phyloP scores from a whole-genome alignment of 2,329 filamentous ascomycete genomes.

The Fusarium napiforme region DNA sequence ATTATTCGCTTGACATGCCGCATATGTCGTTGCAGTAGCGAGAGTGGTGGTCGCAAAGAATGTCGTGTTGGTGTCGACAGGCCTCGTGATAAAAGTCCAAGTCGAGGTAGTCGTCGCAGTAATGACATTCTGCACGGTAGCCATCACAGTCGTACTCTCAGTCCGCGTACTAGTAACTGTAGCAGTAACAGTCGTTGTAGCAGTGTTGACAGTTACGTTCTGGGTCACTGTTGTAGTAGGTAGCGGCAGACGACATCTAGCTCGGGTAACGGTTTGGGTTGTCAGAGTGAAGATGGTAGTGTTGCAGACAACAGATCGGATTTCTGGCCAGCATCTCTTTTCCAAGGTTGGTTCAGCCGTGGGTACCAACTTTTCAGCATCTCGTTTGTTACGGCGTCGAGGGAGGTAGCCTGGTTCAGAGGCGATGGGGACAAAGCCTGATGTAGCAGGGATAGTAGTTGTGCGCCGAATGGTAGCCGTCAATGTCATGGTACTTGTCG shows the following conservation, averaged over 20 bases:
- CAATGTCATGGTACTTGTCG: neutral
- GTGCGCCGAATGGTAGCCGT: neutral
- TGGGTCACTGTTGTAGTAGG: neutral
- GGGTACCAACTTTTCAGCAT: fast-evolving
- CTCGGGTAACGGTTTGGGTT: neutral
- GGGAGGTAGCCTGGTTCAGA: neutral
- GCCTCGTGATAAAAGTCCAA: neutral
- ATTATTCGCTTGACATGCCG: neutral
- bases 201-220: neutral
- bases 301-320: neutral
- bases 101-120: neutral
- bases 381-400: neutral
- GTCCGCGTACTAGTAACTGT: neutral
- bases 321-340: neutral
- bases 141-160: neutral
- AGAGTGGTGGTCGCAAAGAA: neutral
- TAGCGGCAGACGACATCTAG: neutral
- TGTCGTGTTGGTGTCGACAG: neutral
- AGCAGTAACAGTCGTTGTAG: neutral
- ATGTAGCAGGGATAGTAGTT: neutral
- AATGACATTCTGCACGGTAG: neutral
- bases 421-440: neutral
- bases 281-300: neutral
- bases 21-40: neutral
- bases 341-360: neutral